A percentile compares a stretch with the other conserved stretches of the same genome.
phyloP scores from a whole-genome alignment of 2,329 filamentous ascomycete species.

The Curvularia lunata region DNA sequence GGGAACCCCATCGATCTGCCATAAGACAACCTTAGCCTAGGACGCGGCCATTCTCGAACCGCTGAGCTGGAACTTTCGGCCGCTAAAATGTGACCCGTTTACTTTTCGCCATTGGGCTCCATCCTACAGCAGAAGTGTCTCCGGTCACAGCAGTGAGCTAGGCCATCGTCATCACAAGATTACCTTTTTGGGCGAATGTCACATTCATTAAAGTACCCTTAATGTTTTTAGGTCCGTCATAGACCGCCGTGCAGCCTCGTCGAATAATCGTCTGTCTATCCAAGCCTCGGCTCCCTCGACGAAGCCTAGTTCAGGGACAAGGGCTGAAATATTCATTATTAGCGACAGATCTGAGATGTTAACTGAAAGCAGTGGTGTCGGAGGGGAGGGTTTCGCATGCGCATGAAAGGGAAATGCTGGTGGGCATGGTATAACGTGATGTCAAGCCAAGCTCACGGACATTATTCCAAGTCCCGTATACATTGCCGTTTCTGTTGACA shows the following conservation, averaged over 20 bases:
- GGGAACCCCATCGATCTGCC: neutral
- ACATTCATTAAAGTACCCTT: neutral
- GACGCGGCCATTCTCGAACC: neutral
- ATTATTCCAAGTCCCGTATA: neutral
- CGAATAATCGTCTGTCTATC: neutral
- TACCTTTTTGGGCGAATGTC: neutral
- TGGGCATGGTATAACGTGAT: neutral
- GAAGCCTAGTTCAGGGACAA: neutral
- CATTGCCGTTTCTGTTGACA: neutral
- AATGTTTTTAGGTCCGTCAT: neutral
- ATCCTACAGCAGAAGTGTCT: neutral
- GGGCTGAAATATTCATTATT: neutral
- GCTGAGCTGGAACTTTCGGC: neutral
- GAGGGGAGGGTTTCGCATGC: neutral
- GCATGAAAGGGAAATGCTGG: neutral
- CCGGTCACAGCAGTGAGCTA: neutral
- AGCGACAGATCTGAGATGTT: neutral
- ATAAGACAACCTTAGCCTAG: neutral
- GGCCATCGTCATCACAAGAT: neutral
- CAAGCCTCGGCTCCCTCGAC: neutral
- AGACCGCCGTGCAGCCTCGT: neutral
- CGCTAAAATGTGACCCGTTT: neutral
- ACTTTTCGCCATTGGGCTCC: neutral
- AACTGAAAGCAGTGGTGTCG: neutral
- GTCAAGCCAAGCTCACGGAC: neutral